Evolutionary conservation across 345 rosid species (phyloP).

Genomic region (Clausena lansium): DNA sequence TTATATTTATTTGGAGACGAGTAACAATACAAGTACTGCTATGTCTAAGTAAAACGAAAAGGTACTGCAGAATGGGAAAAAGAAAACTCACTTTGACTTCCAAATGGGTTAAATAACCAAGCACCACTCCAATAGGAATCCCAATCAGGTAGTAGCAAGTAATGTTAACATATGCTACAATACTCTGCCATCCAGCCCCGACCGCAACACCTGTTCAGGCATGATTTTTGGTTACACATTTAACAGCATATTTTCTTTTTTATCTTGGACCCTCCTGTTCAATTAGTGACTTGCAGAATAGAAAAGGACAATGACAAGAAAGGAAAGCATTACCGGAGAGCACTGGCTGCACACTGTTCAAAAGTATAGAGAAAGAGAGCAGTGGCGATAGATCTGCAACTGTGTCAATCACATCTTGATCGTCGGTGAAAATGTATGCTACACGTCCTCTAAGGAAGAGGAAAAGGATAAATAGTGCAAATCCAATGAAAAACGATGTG

Average conservation of each 20-base stretch:
- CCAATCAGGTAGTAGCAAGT: constrained; percentile 71
- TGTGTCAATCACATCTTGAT: constrained; percentile 49
- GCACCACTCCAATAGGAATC: constrained; percentile 59
- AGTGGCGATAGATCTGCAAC: constrained; percentile 73
- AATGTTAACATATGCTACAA: constrained; percentile 67
- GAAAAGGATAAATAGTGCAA: constrained; percentile 42
- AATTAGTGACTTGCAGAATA: neutral
- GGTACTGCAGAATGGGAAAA: neutral
- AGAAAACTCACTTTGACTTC: constrained; percentile 56
- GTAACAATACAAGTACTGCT: neutral
- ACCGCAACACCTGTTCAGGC: constrained; percentile 59
- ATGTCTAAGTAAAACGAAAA: neutral
- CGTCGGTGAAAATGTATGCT: constrained; percentile 63
- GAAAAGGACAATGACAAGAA: neutral
- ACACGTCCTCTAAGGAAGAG: constrained; percentile 49
- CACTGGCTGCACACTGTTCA: constrained; percentile 84
- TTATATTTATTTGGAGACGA: neutral
- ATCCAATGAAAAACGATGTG: constrained; percentile 56
- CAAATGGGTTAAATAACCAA: constrained; percentile 49
- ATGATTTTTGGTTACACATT: too few relatives aligned
- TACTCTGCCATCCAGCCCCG: constrained; percentile 85
- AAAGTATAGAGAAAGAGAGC: constrained; percentile 64
- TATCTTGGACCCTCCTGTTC: neutral
- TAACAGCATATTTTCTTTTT: neutral
- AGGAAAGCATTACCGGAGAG: constrained; percentile 53